phyloP scores from a whole-genome alignment of 768 basidiomycete genomes.

The Terana coerulea region DNA sequence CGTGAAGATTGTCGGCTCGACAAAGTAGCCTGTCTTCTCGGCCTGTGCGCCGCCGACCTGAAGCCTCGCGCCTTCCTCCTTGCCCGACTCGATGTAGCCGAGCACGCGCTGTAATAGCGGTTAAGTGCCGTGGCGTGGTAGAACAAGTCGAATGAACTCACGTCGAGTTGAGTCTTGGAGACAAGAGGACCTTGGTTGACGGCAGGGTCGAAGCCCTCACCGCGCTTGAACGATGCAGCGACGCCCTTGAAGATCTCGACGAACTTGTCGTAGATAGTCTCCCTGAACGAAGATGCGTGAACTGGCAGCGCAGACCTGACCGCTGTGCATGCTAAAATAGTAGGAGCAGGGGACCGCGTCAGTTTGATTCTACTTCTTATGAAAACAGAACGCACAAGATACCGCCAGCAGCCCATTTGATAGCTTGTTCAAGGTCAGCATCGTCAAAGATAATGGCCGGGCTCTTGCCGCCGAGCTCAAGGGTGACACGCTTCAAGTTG shows the following conservation, averaged over 20 bases:
- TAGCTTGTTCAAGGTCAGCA: slow-evolving; percentile 67
- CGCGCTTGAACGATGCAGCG: slow-evolving; percentile 34
- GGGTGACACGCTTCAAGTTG: slow-evolving; percentile 82
- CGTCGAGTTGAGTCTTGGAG: slow-evolving; percentile 41
- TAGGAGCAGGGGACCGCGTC: not conserved
- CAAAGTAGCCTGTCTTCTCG: slow-evolving; percentile 64
- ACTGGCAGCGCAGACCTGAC: slow-evolving; percentile 47
- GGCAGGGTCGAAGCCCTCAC: slow-evolving; percentile 40
- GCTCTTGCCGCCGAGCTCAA: slow-evolving; percentile 80
- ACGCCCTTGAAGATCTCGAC: slow-evolving; percentile 38
- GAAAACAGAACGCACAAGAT: slow-evolving; percentile 52
- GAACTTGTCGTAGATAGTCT: slow-evolving; percentile 54
- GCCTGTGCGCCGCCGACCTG: slow-evolving; percentile 58
- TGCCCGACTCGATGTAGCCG: slow-evolving; percentile 74
- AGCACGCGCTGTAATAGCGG: slow-evolving; percentile 55
- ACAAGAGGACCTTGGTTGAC: slow-evolving; percentile 48
- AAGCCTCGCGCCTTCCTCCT: slow-evolving; percentile 64
- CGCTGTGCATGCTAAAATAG: slow-evolving; percentile 1
- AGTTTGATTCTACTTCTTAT: not conserved
- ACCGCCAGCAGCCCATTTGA: slow-evolving; percentile 68
- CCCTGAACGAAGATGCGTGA: slow-evolving; percentile 57
- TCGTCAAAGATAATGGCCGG: slow-evolving; percentile 71
- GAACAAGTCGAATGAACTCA: slow-evolving; percentile 20
- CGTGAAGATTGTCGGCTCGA: slow-evolving; percentile 73
- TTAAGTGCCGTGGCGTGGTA: not conserved